Conservation (phyloP, 169 alveolate genomes). For the Neospora caninum region DNA sequence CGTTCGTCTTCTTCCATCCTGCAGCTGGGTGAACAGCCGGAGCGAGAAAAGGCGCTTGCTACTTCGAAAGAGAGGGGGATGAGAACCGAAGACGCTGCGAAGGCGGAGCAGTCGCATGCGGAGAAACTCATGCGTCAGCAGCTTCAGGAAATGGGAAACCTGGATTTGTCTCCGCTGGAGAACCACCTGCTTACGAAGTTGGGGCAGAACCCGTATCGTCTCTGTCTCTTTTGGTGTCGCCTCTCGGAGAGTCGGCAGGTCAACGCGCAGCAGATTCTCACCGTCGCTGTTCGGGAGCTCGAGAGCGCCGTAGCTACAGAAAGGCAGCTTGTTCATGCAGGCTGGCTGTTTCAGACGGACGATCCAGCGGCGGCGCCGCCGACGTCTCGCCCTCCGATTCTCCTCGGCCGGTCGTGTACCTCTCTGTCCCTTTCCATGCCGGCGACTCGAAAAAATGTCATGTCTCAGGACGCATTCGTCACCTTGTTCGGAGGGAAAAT, state of each 20-base stretch:
- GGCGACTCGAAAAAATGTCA: not conserved
- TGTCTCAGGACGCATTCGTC: conserved; percentile 1
- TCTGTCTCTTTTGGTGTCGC: conserved; percentile 24
- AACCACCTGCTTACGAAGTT: not conserved
- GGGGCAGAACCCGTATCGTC: conserved; percentile 15
- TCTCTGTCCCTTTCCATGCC: not conserved
- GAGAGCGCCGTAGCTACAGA: not conserved
- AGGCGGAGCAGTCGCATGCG: conserved; percentile 27
- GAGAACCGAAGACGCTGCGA: not conserved
- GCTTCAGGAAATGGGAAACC: conserved; percentile 28
- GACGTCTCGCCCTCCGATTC: not conserved
- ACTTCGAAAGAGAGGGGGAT: not conserved
- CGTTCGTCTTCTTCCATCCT: not conserved
- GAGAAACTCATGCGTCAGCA: conserved; percentile 16
- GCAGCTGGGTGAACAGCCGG: not conserved
- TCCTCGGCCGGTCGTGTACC: conserved; percentile 6
- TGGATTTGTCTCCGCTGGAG: conserved; percentile 15
- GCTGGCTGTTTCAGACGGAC: not conserved
- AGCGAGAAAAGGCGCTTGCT: not conserved
- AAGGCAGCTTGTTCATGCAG: not conserved
- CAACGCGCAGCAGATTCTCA: conserved; percentile 5
- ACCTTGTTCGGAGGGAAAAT: not conserved
- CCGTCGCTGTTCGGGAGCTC: not conserved
- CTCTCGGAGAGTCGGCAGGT: not conserved
- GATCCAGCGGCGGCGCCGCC: not conserved